Conservation (phyloP, 495 filamentous ascomycete species). For the Pseudevernia furfuracea region DNA sequence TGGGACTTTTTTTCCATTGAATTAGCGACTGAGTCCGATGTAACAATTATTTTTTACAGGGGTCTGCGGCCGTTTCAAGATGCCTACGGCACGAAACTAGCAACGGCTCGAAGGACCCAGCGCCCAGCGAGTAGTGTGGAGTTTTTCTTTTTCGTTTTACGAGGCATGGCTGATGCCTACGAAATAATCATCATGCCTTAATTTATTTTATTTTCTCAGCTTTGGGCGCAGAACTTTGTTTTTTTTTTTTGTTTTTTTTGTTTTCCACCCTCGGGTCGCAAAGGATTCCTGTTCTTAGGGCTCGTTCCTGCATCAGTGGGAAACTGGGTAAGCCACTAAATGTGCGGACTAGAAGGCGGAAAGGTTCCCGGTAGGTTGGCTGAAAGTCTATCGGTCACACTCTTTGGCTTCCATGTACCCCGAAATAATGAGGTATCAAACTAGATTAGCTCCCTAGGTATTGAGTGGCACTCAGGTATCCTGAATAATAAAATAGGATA, state of each 20-base stretch:
- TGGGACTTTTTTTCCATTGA: background rate
- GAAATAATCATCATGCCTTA: background rate
- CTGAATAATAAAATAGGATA: no score
- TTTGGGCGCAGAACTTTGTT: background rate
- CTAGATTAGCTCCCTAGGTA: background rate
- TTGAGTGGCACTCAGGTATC: background rate
- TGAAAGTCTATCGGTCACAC: background rate
- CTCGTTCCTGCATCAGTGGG: constrained; percentile 15
- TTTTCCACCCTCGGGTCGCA: background rate
- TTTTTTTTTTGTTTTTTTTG: background rate
- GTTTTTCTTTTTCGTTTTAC: background rate
- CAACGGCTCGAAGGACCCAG: background rate
- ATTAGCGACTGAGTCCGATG: background rate
- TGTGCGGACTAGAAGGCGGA: background rate
- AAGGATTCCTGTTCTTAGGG: constrained; percentile 11
- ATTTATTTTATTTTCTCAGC: constrained; percentile 1
- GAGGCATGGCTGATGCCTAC: constrained; percentile 1
- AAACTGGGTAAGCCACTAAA: constrained; percentile 12
- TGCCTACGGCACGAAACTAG: constrained; percentile 12
- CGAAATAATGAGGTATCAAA: background rate
- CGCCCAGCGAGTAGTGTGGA: background rate
- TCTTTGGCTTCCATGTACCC: background rate
- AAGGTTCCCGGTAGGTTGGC: background rate
- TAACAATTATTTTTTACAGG: background rate
- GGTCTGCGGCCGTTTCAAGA: constrained; percentile 19